These are phyloP conservation scores for Amorphotheca resinae DNA, from an alignment of 495 filamentous ascomycete species.

Conservation along the genomic window DNA sequence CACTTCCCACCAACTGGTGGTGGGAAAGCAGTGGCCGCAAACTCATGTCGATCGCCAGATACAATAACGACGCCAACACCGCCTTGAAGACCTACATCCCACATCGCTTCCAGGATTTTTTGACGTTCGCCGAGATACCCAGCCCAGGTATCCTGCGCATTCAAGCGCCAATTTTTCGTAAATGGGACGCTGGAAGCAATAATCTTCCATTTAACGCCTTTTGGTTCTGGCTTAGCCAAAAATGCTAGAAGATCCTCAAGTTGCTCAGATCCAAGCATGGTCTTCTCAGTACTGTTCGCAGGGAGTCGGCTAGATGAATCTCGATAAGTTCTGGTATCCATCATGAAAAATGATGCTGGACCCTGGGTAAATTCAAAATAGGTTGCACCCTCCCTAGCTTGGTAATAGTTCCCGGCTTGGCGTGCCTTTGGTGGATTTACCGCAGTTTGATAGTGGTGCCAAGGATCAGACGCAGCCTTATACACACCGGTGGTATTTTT, in stretches of 20 bases:
- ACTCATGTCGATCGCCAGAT: constrained; percentile 88
- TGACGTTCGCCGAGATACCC: constrained; percentile 72
- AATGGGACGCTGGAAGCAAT: constrained; percentile 80
- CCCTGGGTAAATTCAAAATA: constrained; percentile 85
- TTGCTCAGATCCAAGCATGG: constrained; percentile 76
- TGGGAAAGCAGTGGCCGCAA: constrained; percentile 81
- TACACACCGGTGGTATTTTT: constrained; percentile 54
- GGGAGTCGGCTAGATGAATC: constrained; percentile 39
- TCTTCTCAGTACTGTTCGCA: constrained; percentile 45
- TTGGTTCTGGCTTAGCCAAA: constrained; percentile 52
- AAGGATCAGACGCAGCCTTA: constrained; percentile 53
- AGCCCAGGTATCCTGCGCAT: constrained; percentile 80
- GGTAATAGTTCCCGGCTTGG: constrained; percentile 23
- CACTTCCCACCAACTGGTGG: constrained; percentile 47
- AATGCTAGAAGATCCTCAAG: constrained; percentile 67
- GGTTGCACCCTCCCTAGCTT: constrained; percentile 40
- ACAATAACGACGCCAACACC: constrained; percentile 72
- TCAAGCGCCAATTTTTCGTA: constrained; percentile 90
- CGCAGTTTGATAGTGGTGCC: constrained; percentile 68
- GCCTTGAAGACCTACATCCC: constrained; percentile 56
- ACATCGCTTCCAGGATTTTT: constrained; percentile 77
- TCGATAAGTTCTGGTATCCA: constrained; percentile 85
- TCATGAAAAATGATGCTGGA: constrained; percentile 84
- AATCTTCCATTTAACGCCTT: constrained; percentile 86
- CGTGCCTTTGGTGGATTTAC: constrained; percentile 63